Evolutionary conservation across 495 filamentous ascomycete species (phyloP), one percentile per base, ranked within the genome.

Genomic region (Pseudomonodictys pantanalensis): DNA sequence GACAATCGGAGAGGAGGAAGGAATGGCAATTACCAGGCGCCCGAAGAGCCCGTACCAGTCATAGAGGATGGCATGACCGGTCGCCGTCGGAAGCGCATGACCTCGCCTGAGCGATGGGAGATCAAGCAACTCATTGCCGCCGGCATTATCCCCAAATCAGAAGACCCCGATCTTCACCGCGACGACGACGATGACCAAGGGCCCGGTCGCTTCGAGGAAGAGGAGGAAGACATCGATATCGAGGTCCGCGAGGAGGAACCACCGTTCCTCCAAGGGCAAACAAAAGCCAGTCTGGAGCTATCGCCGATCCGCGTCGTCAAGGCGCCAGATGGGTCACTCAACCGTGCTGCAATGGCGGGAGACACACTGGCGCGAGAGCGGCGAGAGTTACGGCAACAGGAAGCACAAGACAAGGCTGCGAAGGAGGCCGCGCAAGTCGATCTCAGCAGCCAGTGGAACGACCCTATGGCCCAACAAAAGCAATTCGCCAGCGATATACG

Each of bases 151-250:
- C 93, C 91, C 60, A 91, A 90, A 0, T 83, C 85, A 2, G 95
- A 97, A 58, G 96, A 96, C 68, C 95, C 95, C 0, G 92, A 97
- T 58, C 81, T 97, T 8, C 90, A 98, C 62, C 90, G 96, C 61
- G 91, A 97, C 49, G 96, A 96, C 73, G 83, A 96, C 58, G 87
- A 88, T 15, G 91, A 90, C 0, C 17, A 86, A 85, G 44, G 93
- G 91, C 2, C 88, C 93, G 65, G 90, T 88, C 11, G 83, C 87
- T 18, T 91, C 97, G n/a, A n/a, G 72, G 92, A 97, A 70, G 83
- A 97, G 58, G 93, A 98, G 75, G 91, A 97, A 74, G 93, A 98
- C 71, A 81, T 97, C 8, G 93, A 98, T 72, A 98, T 98, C 62
- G 93, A 98, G 72, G 88, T 98, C 43, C 81, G 84, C 67, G 95